Conservation (phyloP, 2,329 filamentous ascomycete genomes). For the Neurospora crassa region DNA sequence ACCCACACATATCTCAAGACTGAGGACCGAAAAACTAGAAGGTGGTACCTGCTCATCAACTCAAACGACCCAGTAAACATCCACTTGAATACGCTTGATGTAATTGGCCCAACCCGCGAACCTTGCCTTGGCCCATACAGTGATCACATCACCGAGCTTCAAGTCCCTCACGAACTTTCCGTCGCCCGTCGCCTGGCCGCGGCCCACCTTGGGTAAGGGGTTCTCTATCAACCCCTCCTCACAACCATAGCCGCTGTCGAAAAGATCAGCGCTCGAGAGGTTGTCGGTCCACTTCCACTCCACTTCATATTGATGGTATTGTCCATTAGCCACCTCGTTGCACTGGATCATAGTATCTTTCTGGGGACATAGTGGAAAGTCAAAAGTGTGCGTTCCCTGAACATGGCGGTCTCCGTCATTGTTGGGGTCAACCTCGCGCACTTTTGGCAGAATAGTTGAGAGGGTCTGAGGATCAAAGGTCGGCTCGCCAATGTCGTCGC, state of each 20-base stretch:
- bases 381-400: slow-evolving; percentile 5
- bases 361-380: slow-evolving; percentile 27
- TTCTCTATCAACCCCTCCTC: slow-evolving; percentile 11
- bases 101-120: slow-evolving; percentile 45
- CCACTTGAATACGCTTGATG: slow-evolving; percentile 39
- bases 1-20: background rate
- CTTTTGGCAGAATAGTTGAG: slow-evolving; percentile 9
- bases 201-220: slow-evolving; percentile 31
- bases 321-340: slow-evolving; percentile 29
- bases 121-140: slow-evolving; percentile 50
- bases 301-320: slow-evolving; percentile 33
- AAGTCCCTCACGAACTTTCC: slow-evolving; percentile 47
- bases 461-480: slow-evolving; percentile 7
- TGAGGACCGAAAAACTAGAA: background rate
- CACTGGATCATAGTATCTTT: slow-evolving; percentile 36
- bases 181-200: slow-evolving; percentile 39
- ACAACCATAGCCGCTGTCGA: slow-evolving; percentile 23
- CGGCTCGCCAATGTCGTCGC: slow-evolving; percentile 8
- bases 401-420: background rate
- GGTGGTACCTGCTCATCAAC: background rate
- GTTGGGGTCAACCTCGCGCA: slow-evolving; percentile 4
- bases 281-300: slow-evolving; percentile 45
- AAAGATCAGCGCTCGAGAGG: slow-evolving; percentile 1
- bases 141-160: slow-evolving; percentile 51
- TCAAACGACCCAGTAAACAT: slow-evolving; percentile 45